Base-by-base conservation (phyloP, 2,329 filamentous ascomycete species). In the Leptodontidium sp. region DNA sequence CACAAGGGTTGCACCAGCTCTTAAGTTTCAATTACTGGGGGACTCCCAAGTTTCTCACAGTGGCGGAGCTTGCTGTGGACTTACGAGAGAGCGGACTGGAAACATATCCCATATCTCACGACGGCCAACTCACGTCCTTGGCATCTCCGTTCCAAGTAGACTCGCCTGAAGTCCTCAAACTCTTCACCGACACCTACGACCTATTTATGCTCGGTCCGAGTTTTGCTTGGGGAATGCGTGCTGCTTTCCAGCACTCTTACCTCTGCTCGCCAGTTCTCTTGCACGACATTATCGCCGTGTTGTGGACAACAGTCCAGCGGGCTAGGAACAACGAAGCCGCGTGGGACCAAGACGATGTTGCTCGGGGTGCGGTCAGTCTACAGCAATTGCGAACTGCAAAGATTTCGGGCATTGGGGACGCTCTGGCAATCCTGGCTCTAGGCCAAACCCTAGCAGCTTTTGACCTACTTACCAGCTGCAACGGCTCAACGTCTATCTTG, bases 151-250 rank as follows among this genome's bases (percentile, higher is more conserved):
- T 59, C 21, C 57, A 59, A 24, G 57, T 45, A 4, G 38, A 59
- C 14, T 59, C 57, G 14, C 57, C 57, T 26, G 57, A 45, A 59
- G 57, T 59, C 15, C 57, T 59, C 35, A 59, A 43, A 15, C 57
- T 29, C 4, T 59, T 59, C 35, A 59, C 57, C 9, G 57, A 59
- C 15, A 59, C 57, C 11, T 59, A 59, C 17, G 38, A 59, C 15
- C 6, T 59, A 4, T 59, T 59, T 35, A 59, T 59, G 35, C 57
- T 59, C 21, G 57, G 57, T 8, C 57, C 57, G 24, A 59, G 35
- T 29, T 59, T 43, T 26, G 57, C 57, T 59, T 59, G 57, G 35
- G 35, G 21, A 43, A 45, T 45, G 57, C 35, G 57, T 43, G 35
- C 35, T 9, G 57, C 38, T 26, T 59, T 45, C 24, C 57, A 59